These are phyloP conservation scores for Trametes sp. DNA, from an alignment of 1,284 basidiomycete species.

Conservation along the genomic window DNA sequence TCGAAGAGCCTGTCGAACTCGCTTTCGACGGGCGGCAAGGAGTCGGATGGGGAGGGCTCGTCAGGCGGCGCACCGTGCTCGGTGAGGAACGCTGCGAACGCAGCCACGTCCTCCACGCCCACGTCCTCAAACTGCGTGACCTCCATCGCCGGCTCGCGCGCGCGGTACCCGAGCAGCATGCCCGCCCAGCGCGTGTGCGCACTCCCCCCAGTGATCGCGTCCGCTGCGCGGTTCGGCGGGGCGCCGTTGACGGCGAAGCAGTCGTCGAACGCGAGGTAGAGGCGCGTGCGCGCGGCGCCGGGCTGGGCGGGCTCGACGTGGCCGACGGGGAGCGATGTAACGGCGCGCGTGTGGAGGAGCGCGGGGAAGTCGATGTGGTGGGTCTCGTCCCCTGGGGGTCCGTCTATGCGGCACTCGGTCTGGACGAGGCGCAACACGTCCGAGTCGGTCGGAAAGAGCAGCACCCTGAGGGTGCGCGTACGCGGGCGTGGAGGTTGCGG, in stretches of 20 bases:
- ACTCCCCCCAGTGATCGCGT: not conserved
- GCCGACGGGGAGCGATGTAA: constrained; percentile 1
- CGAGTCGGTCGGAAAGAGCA: constrained; percentile 12
- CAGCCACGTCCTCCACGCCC: constrained; percentile 10
- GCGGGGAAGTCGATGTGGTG: constrained; percentile 9
- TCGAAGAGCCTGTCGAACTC: no score
- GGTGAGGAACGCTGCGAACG: constrained; percentile 12
- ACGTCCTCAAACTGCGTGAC: constrained; percentile 23
- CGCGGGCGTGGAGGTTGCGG: not conserved
- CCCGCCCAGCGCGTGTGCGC: constrained; percentile 14
- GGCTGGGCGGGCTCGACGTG: constrained; percentile 3
- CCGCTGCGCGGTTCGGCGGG: constrained; percentile 13
- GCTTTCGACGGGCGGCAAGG: no score
- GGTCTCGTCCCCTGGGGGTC: not conserved
- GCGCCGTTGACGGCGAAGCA: constrained; percentile 3
- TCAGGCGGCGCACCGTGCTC: not conserved
- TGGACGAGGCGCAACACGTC: constrained; percentile 1
- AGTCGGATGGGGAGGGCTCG: not conserved
- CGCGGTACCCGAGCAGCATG: constrained; percentile 16
- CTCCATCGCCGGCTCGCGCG: constrained; percentile 6
- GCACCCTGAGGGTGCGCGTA: not conserved
- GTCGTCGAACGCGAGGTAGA: constrained; percentile 21
- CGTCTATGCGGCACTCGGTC: constrained; percentile 3
- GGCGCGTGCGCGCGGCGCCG: constrained; percentile 3
- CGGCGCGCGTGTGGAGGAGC: constrained; percentile 6